phyloP scores from a whole-genome alignment of 2,329 filamentous ascomycete genomes.

The Torrubiella hemipterigena region DNA sequence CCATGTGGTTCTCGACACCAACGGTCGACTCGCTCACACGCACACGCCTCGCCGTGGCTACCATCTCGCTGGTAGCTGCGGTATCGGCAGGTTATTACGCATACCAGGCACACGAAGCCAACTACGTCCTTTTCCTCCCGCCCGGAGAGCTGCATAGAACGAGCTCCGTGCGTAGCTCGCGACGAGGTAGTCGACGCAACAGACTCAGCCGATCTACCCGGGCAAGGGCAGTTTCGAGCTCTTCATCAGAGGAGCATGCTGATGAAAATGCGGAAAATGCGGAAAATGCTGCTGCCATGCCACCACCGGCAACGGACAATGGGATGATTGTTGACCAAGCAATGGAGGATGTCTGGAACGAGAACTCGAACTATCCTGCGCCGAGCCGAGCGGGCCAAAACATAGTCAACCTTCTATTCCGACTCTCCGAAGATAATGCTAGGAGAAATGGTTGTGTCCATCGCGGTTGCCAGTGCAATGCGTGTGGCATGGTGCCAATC shows the following conservation, averaged over 20 bases:
- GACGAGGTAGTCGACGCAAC: slow-evolving; percentile 21
- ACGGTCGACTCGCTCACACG: slow-evolving; percentile 43
- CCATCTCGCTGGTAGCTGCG: slow-evolving; percentile 43
- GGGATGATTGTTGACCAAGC: slow-evolving; percentile 27
- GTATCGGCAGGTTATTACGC: slow-evolving; percentile 46
- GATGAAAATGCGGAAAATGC: slow-evolving; percentile 31
- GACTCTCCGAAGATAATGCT: slow-evolving; percentile 89
- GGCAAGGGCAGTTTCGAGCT: no score
- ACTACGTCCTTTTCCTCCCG: slow-evolving; percentile 11
- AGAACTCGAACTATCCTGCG: slow-evolving; percentile 24
- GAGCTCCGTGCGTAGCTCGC: slow-evolving; percentile 50
- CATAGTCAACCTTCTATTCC: slow-evolving; percentile 73
- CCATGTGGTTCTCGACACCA: slow-evolving; percentile 35
- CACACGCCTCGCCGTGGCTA: slow-evolving; percentile 40
- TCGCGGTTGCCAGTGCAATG: slow-evolving; percentile 83
- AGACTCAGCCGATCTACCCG: no score
- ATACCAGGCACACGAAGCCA: slow-evolving; percentile 27
- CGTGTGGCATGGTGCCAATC: slow-evolving; percentile 78
- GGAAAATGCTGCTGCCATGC: slow-evolving; percentile 13
- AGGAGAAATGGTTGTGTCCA: slow-evolving; percentile 82
- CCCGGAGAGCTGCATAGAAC: slow-evolving; percentile 44
- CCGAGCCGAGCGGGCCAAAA: slow-evolving; percentile 56
- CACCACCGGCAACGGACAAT: slow-evolving; percentile 19
- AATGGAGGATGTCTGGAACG: slow-evolving; percentile 43
- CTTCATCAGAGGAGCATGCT: slow-evolving; percentile 25